phyloP scores from a whole-genome alignment of 306 rosid genomes.

The Alnus rubra region DNA sequence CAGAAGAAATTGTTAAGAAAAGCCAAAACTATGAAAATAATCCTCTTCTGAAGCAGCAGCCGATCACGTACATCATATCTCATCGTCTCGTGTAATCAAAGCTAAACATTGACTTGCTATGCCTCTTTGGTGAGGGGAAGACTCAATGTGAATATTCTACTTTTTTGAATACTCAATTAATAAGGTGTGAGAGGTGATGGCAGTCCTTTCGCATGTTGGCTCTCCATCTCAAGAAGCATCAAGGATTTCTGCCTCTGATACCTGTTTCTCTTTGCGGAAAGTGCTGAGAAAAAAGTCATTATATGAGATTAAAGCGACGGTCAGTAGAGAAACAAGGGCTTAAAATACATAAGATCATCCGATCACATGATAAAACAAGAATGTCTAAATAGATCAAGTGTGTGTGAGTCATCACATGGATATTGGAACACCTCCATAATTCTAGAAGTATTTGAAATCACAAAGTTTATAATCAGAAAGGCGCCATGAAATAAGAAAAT shows the following conservation, averaged over 20 bases:
- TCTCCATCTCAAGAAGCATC: conserved; percentile 95
- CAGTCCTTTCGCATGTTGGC: conserved; percentile 89
- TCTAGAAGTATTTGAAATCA: background rate
- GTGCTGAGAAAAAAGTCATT: conserved; percentile 56
- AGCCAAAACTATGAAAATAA: conserved; percentile 13
- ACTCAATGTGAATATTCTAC: background rate
- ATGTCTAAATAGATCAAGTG: background rate
- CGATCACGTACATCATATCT: background rate
- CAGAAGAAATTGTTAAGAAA: conserved; percentile 8
- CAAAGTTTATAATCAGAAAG: background rate
- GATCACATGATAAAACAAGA: background rate
- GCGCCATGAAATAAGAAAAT: background rate
- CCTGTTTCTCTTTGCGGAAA: conserved; percentile 81
- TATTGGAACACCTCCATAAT: background rate
- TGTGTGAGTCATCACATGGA: background rate
- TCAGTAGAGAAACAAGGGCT: conserved; percentile 16
- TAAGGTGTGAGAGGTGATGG: conserved; percentile 53
- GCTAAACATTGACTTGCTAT: background rate
- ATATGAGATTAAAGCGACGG: conserved; percentile 1
- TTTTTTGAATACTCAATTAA: conserved; percentile 21
- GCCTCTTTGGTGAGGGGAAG: background rate
- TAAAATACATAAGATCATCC: background rate
- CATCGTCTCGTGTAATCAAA: background rate
- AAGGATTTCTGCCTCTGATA: conserved; percentile 89
- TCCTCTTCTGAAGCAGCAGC: conserved; percentile 12